Percentiles rank a stretch among this genome's conserved stretches.
Conservation (phyloP, 352 stramenopile genomes). For the Peronospora belbahrii region DNA sequence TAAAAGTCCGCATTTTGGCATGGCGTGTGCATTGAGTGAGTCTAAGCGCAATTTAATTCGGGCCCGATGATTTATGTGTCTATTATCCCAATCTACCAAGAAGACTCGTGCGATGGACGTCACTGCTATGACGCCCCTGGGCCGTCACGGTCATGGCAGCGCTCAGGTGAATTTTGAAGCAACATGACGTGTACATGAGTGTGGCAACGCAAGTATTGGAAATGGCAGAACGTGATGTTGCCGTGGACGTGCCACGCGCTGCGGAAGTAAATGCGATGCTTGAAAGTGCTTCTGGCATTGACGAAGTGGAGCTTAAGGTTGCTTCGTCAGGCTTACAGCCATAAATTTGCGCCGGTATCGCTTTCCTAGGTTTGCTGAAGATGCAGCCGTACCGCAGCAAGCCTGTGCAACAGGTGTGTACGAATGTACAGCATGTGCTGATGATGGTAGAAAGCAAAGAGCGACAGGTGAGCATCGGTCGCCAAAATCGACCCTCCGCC, state of each 20-base stretch:
- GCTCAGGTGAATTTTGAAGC: constrained; percentile 96
- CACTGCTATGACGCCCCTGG: constrained; percentile 99
- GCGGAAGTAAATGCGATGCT: constrained; percentile 25
- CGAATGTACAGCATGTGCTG: constrained; percentile 86
- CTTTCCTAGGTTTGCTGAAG: constrained; percentile 95
- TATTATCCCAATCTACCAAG: constrained; percentile 95
- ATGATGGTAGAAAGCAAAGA: constrained; percentile 69
- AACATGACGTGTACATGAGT: constrained; percentile 94
- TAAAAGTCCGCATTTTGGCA: constrained; percentile 95
- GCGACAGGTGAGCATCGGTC: constrained; percentile 50
- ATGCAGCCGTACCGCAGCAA: constrained; percentile 96
- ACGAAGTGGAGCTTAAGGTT: constrained; percentile 2
- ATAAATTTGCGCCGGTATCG: constrained; percentile 90
- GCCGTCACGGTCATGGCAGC: constrained; percentile 90
- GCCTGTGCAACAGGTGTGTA: constrained; percentile 61
- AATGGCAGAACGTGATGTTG: constrained; percentile 68
- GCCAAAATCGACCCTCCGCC: constrained; percentile 97
- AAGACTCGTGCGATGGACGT: constrained; percentile 98
- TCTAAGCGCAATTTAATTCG: constrained; percentile 90
- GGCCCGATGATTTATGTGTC: constrained; percentile 93
- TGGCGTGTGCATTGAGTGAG: constrained; percentile 96
- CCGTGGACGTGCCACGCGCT: constrained; percentile 37
- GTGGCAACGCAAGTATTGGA: constrained; percentile 84
- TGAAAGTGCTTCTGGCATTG: neutral
- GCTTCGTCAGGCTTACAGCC: constrained; percentile 39